Evolutionary conservation across 805 yeast genomes (phyloP).

Genomic region (Candida xiaguanensis): DNA sequence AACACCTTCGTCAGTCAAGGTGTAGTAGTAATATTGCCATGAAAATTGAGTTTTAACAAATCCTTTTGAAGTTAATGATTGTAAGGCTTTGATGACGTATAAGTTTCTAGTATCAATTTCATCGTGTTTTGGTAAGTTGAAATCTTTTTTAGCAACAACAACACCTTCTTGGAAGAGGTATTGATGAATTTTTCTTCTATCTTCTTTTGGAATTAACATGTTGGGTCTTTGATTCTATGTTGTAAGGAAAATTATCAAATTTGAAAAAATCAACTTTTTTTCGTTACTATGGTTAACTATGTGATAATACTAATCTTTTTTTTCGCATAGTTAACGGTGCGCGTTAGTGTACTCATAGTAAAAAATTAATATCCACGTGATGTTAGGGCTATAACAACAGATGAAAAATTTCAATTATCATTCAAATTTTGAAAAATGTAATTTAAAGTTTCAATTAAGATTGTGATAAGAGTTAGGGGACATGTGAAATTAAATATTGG

Average conservation of each 20-base stretch:
- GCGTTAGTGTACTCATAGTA: conserved; percentile 1
- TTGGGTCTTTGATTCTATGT: conserved; percentile 1
- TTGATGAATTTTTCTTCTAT: conserved; percentile 98
- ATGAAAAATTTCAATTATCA: not conserved
- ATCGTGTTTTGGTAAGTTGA: conserved; percentile 95
- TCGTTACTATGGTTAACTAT: not conserved
- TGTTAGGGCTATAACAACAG: conserved; percentile 2
- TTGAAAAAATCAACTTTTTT: conserved; percentile 6
- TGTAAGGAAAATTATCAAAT: conserved; percentile 5
- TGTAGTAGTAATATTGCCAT: conserved; percentile 99
- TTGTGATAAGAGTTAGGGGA: too few species aligned
- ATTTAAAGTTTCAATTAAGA: too few species aligned
- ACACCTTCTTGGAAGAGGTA: conserved; percentile 99
- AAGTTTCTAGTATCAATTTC: conserved; percentile 98
- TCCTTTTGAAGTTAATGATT: conserved; percentile 98
- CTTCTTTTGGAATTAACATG: conserved; percentile 99
- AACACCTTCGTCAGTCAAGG: conserved; percentile 99
- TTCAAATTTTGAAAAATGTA: not conserved
- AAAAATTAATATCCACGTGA: not conserved
- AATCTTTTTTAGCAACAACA: conserved; percentile 99
- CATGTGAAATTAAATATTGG: too few species aligned
- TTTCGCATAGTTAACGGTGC: conserved; percentile 1
- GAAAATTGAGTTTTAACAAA: conserved; percentile 99
- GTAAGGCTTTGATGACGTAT: conserved; percentile 97
- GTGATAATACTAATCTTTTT: not conserved